These are phyloP conservation scores for Gossypium australe DNA, from an alignment of 345 rosid species.

Conservation along the genomic window DNA sequence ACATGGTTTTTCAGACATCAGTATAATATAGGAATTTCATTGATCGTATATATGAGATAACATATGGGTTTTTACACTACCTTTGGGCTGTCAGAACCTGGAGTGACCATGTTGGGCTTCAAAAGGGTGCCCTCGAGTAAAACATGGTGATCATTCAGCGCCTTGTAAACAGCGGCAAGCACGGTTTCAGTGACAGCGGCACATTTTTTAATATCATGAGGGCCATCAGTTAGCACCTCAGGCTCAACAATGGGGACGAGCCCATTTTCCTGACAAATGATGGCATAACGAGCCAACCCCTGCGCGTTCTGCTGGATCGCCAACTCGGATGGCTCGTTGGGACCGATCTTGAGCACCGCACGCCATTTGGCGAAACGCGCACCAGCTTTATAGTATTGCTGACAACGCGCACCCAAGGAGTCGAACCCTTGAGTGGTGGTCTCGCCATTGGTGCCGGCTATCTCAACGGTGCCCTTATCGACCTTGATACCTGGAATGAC, in stretches of 20 bases:
- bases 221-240: constrained; percentile 78
- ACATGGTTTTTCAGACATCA: not conserved
- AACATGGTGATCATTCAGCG: constrained; percentile 88
- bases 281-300: constrained; percentile 91
- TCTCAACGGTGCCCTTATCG: constrained; percentile 83
- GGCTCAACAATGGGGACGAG: constrained; percentile 94
- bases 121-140: constrained; percentile 94
- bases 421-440: constrained; percentile 95
- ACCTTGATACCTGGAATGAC: constrained; percentile 93
- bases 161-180: constrained; percentile 88
- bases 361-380: constrained; percentile 98
- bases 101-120: constrained; percentile 97
- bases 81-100: constrained; percentile 76
- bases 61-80: not conserved
- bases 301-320: constrained; percentile 85
- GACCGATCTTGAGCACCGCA: constrained; percentile 85
- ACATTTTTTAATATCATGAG: constrained; percentile 73
- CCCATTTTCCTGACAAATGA: constrained; percentile 92
- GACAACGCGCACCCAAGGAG: constrained; percentile 72
- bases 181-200: constrained; percentile 82
- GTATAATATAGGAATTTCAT: not conserved
- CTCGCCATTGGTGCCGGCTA: constrained; percentile 82
- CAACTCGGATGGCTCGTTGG: constrained; percentile 73
- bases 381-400: constrained; percentile 89
- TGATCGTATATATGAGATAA: not conserved